Percentiles rank a stretch among this genome's conserved stretches.
These are phyloP conservation scores for Anthoceros angustus DNA, from an alignment of 225 moss, liverwort and hornwort genomes.

Conservation along the genomic window DNA sequence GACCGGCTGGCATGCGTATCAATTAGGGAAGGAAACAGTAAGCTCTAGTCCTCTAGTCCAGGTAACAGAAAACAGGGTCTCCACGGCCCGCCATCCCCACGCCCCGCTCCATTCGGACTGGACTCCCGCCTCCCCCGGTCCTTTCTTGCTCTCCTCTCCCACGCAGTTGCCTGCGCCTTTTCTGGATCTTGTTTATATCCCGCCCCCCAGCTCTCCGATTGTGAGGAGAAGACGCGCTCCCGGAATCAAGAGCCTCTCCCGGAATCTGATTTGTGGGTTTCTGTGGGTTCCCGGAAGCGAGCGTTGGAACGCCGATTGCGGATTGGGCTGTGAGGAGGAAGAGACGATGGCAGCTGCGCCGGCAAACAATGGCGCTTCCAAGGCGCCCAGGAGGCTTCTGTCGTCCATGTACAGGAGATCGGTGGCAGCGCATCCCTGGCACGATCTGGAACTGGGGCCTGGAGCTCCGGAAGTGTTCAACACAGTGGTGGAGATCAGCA, in stretches of 20 bases:
- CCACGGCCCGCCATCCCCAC: not conserved
- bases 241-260: no score
- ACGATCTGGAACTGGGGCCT: conserved; percentile 19
- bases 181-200: not conserved
- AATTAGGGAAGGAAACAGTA: not conserved
- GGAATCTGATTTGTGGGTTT: not conserved
- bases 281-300: not conserved
- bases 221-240: no score
- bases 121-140: not conserved
- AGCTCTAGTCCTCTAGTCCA: not conserved
- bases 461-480: not conserved
- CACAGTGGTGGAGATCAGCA: conserved; percentile 17
- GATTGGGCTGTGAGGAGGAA: not conserved
- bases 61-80: not conserved
- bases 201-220: no score
- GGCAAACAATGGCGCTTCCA: not conserved
- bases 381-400: not conserved
- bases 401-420: conserved; percentile 13
- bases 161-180: not conserved
- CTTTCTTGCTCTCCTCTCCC: conserved; percentile 4
- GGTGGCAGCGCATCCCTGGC: conserved; percentile 21
- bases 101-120: not conserved
- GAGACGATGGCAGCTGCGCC: not conserved
- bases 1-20: not conserved
- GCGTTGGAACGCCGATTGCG: not conserved